Base-by-base conservation (phyloP, 768 basidiomycete species). In the Boletus pseudo-olivaceus region DNA sequence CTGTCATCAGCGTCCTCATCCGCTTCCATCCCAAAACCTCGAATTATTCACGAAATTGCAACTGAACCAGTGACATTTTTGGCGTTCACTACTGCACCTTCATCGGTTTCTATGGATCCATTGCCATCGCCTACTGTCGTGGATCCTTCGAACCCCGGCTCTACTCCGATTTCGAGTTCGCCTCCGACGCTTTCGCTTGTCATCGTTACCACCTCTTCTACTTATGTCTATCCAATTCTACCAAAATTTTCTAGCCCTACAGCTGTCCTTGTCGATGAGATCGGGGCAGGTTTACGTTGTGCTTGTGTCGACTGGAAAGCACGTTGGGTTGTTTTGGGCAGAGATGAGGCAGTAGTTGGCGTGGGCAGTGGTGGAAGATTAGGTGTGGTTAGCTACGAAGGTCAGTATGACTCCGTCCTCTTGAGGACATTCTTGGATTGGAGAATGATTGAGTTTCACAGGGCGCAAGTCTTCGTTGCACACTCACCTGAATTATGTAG, bases 21-120 rank as follows among this genome's bases (percentile, higher is more conserved):
- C 5, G 74, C 93, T 11, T 85, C 86, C 12, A 72, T 98, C n/a
- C 93, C 93, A 0, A 98, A 97, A 73, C 81, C 88, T 10, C 84
- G 90, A 23, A 78, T 85, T 0, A 76, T 98, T 3, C 90, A 93
- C 64, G 93, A 98, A 62, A 85, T 87, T 3, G 76, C 86, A 0
- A 79, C 83, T 0, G 95, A 99, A 65, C 94, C 96, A 1, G 86
- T 98, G 51, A 98, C 96, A 0, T 94, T 90, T 4, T 81, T 98
- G 2, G 93, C 92, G 0, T 96, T 98, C 73, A 80, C 82, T 19
- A 87, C 55, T 37, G 58, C 63, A 14, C 46, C 58, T 14, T 33
- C 55, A 19, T 60, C 65, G 0, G 58, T 65, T 17, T 65, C 65
- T 26, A 61, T 66, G 64, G 59, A 63, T 41, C 55, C 66, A 1